Evolutionary conservation across 2,329 filamentous ascomycete genomes (phyloP), one percentile per base, ranked within the genome.

Genomic region (Pseudofabraea citricarpa): DNA sequence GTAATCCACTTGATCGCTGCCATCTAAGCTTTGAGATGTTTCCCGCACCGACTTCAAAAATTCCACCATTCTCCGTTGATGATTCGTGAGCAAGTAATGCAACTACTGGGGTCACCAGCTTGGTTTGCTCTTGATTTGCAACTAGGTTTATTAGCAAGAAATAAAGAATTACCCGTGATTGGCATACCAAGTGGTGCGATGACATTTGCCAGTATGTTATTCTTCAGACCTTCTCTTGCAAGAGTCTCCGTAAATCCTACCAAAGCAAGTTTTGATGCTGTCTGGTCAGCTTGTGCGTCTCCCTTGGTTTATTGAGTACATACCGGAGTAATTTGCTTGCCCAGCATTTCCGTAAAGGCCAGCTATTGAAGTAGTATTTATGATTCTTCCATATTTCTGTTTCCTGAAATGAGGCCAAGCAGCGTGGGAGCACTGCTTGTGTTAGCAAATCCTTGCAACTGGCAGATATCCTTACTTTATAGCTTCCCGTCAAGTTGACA

Each of bases 351-450:
- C 90, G 63, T 93, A 96, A 44, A 96, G 75, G 56, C 90, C 91
- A 51, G 90, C 89, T 43, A 88, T 87, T 3, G 90, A 95, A 23
- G 90, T 80, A n/a, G 90, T 96, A 76, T 91, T 95, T 71, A 96
- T 94, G 55, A 96, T 74, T 58, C 91, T 81, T 50, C 90, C 90
- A 64, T 88, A 96, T 79, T 95, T 95, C 72, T 96, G 90, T 73
- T 95, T 95, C 61, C 90, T 80, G 77, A 96, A 95, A 68, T 95
- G 75, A 45, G 90, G 89, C 90, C 90, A 96, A 41, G 90, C 91
- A 50, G 90, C 90, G 65, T 82, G 82, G 50, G 91, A 77, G 65
- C 87, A 93, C n/a, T n/a, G n/a, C n/a, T n/a, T n/a, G n/a, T n/a
- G n/a, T n/a, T n/a, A n/a, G n/a, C n/a, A n/a, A n/a, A n/a, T n/a